Evolutionary conservation across 108 stramenopile genomes (phyloP).

Genomic region (Cyclotella choctawhatcheeana): DNA sequence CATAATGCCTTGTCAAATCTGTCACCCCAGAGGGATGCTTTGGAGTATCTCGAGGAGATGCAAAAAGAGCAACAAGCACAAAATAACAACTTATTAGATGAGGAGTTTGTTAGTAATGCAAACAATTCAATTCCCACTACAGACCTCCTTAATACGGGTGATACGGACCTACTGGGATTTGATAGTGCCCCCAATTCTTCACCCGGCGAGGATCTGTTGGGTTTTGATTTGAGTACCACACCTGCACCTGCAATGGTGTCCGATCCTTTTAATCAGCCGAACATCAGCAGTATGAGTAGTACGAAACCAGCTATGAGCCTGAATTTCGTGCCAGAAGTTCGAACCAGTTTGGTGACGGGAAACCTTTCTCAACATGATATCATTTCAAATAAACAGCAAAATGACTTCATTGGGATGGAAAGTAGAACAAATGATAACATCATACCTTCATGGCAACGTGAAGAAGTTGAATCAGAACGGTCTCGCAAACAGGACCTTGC

Average conservation of each 20-base stretch:
- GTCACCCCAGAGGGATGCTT: slow-evolving; percentile 37
- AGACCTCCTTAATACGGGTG: background rate
- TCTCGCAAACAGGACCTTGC: slow-evolving; percentile 45
- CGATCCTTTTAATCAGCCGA: background rate
- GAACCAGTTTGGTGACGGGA: slow-evolving; percentile 41
- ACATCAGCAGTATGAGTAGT: background rate
- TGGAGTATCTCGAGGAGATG: slow-evolving; percentile 56
- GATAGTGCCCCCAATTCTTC: background rate
- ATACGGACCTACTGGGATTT: slow-evolving; percentile 32
- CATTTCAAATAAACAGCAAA: background rate
- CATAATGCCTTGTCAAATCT: too few species aligned
- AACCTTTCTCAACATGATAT: background rate
- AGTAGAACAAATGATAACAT: background rate
- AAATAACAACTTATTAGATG: too few species aligned
- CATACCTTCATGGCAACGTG: slow-evolving; percentile 5
- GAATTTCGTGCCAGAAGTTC: slow-evolving; percentile 10
- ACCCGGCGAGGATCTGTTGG: slow-evolving; percentile 1
- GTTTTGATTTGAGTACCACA: background rate
- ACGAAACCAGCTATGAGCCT: background rate
- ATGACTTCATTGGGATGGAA: slow-evolving; percentile 8
- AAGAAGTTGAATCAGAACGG: slow-evolving; percentile 33
- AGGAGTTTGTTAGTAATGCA: too few species aligned
- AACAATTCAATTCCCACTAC: too few species aligned
- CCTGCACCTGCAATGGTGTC: background rate
- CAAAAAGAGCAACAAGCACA: slow-evolving; percentile 30